Evolutionary conservation across 805 yeast genomes (phyloP), one percentile per base, ranked within the genome.

Genomic region (Ogataea ganodermae): DNA sequence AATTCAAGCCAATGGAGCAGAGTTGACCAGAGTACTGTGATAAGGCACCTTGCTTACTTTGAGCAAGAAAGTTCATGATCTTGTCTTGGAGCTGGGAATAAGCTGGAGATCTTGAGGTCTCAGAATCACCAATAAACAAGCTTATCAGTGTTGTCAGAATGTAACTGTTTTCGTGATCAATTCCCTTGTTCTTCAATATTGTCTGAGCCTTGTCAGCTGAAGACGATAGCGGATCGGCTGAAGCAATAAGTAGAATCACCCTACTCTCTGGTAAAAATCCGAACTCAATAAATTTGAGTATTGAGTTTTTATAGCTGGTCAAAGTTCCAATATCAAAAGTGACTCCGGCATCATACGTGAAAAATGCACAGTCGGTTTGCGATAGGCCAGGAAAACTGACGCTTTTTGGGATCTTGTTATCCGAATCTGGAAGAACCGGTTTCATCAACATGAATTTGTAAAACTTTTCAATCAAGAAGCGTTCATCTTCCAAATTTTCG

Each of bases 331-430:
- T 67, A 44, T 78, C 78, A 58, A 78, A 82, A 0, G 77, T 63
- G 0, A 82, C 78, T 22, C 91, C 92, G 2, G 92, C 89, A 52
- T 79, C 79, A 45, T 73, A 75, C 0, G 89, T 84, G 55, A 89
- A 79, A 55, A 84, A 88, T 0, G 78, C 62, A 16, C 78, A 75
- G 35, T 85, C 89, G 0, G 61, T 60, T 0, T 72, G 62, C 12
- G 83, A 70, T 43, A 90, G 66, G 0, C 96, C 96, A 0, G 92
- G 89, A 48, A 80, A 74, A 2, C 72, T 62, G 48, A 72, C 68
- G 7, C 74, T 73, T 49, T 68, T 67, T 32, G 80, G 79, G 12
- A 74, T 70, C 3, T 57, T 48, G 18, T 70, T 69, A n/a, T 69
- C 63, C 33, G 62, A 66, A 49, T 61, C 45, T 45, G 65, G 50